Evolutionary conservation across 2,329 filamentous ascomycete genomes (phyloP).

Genomic region (Aspergillus candidus): DNA sequence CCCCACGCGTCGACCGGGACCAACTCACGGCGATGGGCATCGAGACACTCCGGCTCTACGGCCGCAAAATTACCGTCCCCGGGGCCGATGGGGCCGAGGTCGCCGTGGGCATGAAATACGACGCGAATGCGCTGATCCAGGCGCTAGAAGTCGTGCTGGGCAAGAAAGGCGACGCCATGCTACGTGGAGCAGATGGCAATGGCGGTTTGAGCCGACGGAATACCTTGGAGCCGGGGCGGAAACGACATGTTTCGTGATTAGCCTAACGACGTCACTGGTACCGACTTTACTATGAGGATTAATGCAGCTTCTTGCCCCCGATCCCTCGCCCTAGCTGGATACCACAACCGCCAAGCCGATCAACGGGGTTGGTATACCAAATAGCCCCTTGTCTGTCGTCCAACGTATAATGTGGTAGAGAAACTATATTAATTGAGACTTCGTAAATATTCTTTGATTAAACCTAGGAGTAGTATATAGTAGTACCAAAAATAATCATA

Average conservation of each 20-base stretch:
- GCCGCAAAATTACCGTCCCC: slow-evolving; percentile 47
- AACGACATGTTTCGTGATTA: slow-evolving; percentile 8
- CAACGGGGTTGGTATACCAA: no score
- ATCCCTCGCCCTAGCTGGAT: no score
- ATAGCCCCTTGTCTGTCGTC: no score
- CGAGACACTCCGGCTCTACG: slow-evolving; percentile 70
- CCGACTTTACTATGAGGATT: no score
- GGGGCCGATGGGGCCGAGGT: slow-evolving; percentile 41
- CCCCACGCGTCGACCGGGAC: slow-evolving; percentile 63
- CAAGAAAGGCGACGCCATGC: slow-evolving; percentile 50
- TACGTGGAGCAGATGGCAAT: slow-evolving; percentile 30
- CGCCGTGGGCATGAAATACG: slow-evolving; percentile 60
- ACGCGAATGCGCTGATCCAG: slow-evolving; percentile 66
- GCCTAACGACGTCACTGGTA: no score
- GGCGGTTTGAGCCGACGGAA: slow-evolving; percentile 51
- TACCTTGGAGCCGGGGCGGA: slow-evolving; percentile 42
- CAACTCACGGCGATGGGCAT: slow-evolving; percentile 63
- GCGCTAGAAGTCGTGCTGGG: slow-evolving; percentile 74
- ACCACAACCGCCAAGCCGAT: no score
- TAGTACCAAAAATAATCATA: no score
- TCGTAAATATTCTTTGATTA: no score
- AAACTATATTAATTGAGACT: no score
- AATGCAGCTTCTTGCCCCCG: no score
- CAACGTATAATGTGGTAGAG: no score
- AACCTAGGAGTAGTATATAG: no score